phyloP scores from a whole-genome alignment of 1,139 yeast genomes.

The Lipomyces yarrowii region DNA sequence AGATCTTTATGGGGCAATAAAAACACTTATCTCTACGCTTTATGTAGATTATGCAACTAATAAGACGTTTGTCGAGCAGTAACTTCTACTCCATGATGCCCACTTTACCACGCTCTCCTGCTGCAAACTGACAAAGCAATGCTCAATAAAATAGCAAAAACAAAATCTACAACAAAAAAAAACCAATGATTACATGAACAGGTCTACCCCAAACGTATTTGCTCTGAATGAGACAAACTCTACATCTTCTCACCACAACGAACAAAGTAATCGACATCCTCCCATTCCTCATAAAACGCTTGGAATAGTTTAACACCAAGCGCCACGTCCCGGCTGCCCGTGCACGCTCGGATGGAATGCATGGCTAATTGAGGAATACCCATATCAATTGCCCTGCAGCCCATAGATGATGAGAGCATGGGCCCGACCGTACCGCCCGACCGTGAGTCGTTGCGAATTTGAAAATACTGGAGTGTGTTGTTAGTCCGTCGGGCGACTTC shows the following conservation, averaged over 20 bases:
- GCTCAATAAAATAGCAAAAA: background rate
- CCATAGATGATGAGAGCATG: slow-evolving; percentile 80
- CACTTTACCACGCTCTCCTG: no score
- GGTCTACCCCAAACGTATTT: background rate
- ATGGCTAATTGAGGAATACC: slow-evolving; percentile 93
- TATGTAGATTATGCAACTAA: no score
- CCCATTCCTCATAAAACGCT: slow-evolving; percentile 61
- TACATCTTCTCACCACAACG: slow-evolving; percentile 32
- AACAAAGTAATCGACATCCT: slow-evolving; percentile 34
- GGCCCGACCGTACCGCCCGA: slow-evolving; percentile 98
- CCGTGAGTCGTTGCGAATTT: slow-evolving; percentile 79
- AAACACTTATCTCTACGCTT: no score
- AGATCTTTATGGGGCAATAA: no score
- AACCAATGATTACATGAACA: background rate
- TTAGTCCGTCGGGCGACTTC: slow-evolving; percentile 64
- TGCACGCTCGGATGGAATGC: slow-evolving; percentile 95
- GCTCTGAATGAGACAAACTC: background rate
- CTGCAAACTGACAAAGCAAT: no score
- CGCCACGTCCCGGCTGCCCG: slow-evolving; percentile 79
- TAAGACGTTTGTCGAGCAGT: no score
- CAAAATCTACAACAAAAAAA: background rate
- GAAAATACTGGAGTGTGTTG: slow-evolving; percentile 61
- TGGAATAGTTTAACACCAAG: slow-evolving; percentile 67
- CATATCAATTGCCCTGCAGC: slow-evolving; percentile 82
- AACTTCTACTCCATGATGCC: background rate